These are phyloP conservation scores for Fusarium mundagurra DNA, from an alignment of 2,329 filamentous ascomycete genomes.

Conservation along the genomic window DNA sequence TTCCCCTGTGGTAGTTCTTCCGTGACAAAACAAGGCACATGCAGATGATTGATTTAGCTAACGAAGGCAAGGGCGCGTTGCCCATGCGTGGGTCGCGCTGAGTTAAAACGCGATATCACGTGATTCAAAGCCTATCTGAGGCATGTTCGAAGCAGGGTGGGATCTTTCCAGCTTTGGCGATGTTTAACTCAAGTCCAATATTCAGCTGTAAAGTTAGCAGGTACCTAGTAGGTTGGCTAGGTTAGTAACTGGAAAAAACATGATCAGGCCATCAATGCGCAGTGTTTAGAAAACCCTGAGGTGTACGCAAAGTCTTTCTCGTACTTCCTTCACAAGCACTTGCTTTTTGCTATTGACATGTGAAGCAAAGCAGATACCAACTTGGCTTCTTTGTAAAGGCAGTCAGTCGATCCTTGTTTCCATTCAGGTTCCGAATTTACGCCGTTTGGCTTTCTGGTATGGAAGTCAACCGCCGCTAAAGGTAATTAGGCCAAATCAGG, in stretches of 20 bases:
- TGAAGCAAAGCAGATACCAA: not conserved
- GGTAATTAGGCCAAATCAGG: conserved; percentile 14
- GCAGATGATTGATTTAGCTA: not conserved
- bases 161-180: not conserved
- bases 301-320: not conserved
- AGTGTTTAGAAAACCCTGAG: not conserved
- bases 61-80: conserved; percentile 18
- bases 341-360: not conserved
- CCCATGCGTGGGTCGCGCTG: not conserved
- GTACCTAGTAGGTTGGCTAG: not conserved
- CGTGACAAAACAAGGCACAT: not conserved
- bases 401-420: not conserved
- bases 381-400: not conserved
- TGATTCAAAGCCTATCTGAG: not conserved
- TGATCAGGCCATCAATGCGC: not conserved
- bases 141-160: not conserved
- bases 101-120: conserved; percentile 43
- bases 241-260: not conserved
- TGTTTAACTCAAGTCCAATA: not conserved
- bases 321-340: not conserved
- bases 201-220: not conserved
- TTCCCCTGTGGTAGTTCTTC: not conserved
- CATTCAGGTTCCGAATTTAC: conserved; percentile 3
- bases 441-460: not conserved
- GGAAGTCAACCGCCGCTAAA: conserved; percentile 12